Base-by-base conservation (phyloP, 495 filamentous ascomycete species). In the Penicillium goetzii region DNA sequence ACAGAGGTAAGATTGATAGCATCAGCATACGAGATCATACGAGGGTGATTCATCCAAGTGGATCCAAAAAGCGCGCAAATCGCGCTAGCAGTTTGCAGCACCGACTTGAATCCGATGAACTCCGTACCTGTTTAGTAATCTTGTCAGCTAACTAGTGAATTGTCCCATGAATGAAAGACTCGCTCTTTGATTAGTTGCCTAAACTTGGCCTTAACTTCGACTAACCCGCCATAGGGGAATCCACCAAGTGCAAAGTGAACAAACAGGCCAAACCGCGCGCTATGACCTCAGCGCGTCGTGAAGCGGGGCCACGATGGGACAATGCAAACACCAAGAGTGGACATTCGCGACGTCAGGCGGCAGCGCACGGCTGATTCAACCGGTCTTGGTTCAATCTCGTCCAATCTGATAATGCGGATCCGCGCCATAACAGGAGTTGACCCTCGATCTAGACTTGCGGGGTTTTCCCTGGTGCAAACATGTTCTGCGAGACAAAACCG, bases 361-460 rank as follows among this genome's bases (percentile, higher is more conserved):
- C 40, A 61, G 32, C 8, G 7, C 30, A 36, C 60, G 63, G 65
- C 30, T 63, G 63, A 61, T n/a, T 63, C 54, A 65, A 58, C 25
- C 23, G n/a, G 23, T 11, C 21, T 8, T 50, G 25, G 51, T 43
- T 47, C 45, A 55, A 69, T 8, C 36, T 55, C 6, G 38, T 60
- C 58, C 54, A 52, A 70, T 68, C 58, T 68, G 51, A 64, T 64
- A 64, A 56, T 60, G 32, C 51, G 40, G 56, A 62, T 57, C 21
- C 33, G 49, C 40, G 36, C 41, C 49, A 19, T 8, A 60, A 41
- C 34, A 36, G 62, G 61, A 61, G 58, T 51, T 56, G 30, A 45
- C 15, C 25, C 12, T 47, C 30, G 55, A 59, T 70, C 71, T 71
- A 73, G 71, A 69, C 68, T 71, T 67, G 68, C 62, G 71, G 68